phyloP scores from a whole-genome alignment of 805 yeast genomes.

The Pichia ethanolica region DNA sequence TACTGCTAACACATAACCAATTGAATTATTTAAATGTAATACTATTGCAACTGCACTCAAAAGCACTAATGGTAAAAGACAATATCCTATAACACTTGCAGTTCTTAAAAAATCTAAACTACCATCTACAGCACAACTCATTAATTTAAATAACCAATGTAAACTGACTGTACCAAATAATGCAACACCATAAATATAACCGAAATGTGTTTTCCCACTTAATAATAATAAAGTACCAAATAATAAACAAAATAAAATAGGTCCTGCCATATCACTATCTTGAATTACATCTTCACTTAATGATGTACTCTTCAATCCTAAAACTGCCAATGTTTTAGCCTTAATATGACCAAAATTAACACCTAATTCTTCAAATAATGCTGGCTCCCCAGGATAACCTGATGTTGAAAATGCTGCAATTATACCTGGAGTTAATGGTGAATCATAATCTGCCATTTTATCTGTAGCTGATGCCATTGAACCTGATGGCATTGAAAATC shows the following conservation, averaged over 20 bases:
- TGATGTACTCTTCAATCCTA: conserved; percentile 57
- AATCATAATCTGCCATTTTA: neutral
- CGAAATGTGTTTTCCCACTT: conserved; percentile 93
- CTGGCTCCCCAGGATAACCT: conserved; percentile 94
- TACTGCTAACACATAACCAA: conserved; percentile 65
- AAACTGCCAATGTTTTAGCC: conserved; percentile 75
- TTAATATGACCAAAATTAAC: conserved; percentile 85
- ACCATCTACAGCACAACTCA: conserved; percentile 49
- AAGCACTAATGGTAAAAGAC: conserved; percentile 80
- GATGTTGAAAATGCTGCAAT: conserved; percentile 88
- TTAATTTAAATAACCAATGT: conserved; percentile 76
- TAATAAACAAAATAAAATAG: conserved; percentile 76
- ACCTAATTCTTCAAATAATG: conserved; percentile 86
- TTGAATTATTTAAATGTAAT: conserved; percentile 56
- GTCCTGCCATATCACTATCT: conserved; percentile 94
- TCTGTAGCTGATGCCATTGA: conserved; percentile 2
- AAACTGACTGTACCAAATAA: conserved; percentile 80
- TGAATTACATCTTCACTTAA: conserved; percentile 70
- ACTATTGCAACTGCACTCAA: conserved; percentile 66
- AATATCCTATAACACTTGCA: conserved; percentile 89
- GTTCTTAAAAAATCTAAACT: conserved; percentile 57
- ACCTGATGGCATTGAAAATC: conserved; percentile 8
- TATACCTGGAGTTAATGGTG: conserved; percentile 43
- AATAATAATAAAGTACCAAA: conserved; percentile 78
- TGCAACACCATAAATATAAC: conserved; percentile 95